These are phyloP conservation scores for Salix udensis DNA, from an alignment of 345 rosid species.

Conservation along the genomic window DNA sequence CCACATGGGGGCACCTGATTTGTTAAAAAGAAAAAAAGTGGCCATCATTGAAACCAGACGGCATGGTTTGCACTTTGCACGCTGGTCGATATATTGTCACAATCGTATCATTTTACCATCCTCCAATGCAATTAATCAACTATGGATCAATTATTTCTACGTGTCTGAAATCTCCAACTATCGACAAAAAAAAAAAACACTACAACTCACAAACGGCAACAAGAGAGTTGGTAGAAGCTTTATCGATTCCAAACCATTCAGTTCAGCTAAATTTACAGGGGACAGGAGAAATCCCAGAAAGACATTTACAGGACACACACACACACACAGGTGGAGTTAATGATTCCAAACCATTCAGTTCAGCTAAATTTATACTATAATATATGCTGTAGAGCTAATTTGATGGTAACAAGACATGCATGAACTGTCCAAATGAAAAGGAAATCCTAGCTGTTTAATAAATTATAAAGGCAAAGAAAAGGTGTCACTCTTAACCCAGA, in stretches of 20 bases:
- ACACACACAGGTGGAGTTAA: background rate
- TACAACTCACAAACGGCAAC: background rate
- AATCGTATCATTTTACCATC: background rate
- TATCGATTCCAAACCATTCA: too few species aligned
- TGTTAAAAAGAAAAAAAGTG: too few species aligned
- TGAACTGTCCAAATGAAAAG: background rate
- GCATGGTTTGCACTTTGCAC: background rate
- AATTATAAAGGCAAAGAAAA: background rate
- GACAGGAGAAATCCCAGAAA: background rate
- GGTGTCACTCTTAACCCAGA: background rate
- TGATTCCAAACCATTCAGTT: background rate
- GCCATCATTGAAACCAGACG: too few species aligned
- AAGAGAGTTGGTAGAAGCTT: background rate
- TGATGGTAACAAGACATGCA: background rate
- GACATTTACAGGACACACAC: background rate
- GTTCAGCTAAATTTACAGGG: too few species aligned
- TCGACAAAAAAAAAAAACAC: background rate
- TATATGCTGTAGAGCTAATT: background rate
- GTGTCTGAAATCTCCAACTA: background rate
- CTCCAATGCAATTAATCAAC: background rate
- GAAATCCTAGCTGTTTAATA: too few species aligned
- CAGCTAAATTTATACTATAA: background rate
- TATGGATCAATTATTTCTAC: background rate
- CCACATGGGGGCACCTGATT: too few species aligned
- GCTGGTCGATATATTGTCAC: background rate